Base-by-base conservation (phyloP, 1,284 basidiomycete genomes). In the Garcileccinum viscosum region DNA sequence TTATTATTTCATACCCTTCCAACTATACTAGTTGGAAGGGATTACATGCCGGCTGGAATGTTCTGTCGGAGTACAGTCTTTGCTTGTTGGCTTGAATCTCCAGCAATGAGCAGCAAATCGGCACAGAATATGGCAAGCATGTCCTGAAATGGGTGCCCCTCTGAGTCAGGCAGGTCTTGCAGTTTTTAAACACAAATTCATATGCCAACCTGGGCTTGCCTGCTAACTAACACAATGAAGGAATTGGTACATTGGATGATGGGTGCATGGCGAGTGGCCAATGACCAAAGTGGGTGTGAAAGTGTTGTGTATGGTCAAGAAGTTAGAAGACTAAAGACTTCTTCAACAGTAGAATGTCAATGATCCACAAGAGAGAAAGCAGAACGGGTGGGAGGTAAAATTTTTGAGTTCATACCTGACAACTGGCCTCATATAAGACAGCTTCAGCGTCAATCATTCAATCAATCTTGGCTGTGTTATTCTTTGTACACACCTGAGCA, bases 1-100 rank as follows among this genome's bases (percentile, higher is more conserved):
- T 75, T 72, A 7, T 74, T 38, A 7, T 2, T 9, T 12, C 4
- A 2, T 38, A 53, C 8, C 67, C 53, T 50, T 59, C 76, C 76
- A 76, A 68, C 66, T 42, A 53, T 17, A 24, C 30, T 35, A 75
- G 63, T 15, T 37, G 75, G 65, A 33, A 17, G 1, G 27, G 38
- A 1, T 27, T 9, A 15, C 40, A 19, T 71, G 40, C 24, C 37
- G 38, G 12, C n/a, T 9, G 59, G 69, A 72, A 66, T 0, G 3
- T 67, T 68, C 67, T 15, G 7, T 8, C 6, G 50, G 71, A 73
- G 67, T 1, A n/a, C 15, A 6, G 32, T 66, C n/a, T n/a, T n/a
- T n/a, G n/a, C 66, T 64, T 37, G 19, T 17, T 17, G 15, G 24
- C 5, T 35, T n/a, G n/a, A 32, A 17, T 22, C n/a, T 19, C 32